These are phyloP conservation scores for Tulasnella sp. DNA, from an alignment of 768 basidiomycete species.

Conservation along the genomic window DNA sequence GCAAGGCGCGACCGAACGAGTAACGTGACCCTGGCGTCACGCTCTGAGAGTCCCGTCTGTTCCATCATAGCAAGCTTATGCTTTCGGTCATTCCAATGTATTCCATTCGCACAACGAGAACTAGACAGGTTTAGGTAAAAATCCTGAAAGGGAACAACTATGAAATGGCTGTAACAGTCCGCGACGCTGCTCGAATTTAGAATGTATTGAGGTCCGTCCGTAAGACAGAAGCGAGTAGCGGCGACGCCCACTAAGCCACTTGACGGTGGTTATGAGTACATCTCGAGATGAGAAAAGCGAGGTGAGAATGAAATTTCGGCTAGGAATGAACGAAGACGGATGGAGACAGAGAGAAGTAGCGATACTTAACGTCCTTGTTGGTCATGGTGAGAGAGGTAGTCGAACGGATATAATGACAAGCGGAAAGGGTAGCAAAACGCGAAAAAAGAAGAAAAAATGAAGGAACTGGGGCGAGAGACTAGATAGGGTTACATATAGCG, in stretches of 20 bases:
- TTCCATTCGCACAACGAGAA: conserved; percentile 2
- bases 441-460: neutral
- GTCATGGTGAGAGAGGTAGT: neutral
- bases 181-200: neutral
- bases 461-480: neutral
- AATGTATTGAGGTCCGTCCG: neutral
- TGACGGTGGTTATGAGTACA: neutral
- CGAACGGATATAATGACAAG: conserved; percentile 11
- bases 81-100: neutral
- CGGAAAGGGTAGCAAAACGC: conserved; percentile 4
- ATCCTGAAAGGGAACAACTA: neutral
- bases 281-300: neutral
- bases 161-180: neutral
- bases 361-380: conserved; percentile 9
- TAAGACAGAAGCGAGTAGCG: conserved; percentile 3
- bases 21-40: neutral
- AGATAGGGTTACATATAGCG: neutral
- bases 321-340: conserved; percentile 5
- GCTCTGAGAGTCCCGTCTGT: neutral
- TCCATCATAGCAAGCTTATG: neutral
- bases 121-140: neutral
- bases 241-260: neutral
- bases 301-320: neutral
- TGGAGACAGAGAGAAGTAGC: neutral
- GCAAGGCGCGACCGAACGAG: neutral